Evolutionary conservation across 208 protist species (phyloP).

Genomic region (Leishmania guyanensis): DNA sequence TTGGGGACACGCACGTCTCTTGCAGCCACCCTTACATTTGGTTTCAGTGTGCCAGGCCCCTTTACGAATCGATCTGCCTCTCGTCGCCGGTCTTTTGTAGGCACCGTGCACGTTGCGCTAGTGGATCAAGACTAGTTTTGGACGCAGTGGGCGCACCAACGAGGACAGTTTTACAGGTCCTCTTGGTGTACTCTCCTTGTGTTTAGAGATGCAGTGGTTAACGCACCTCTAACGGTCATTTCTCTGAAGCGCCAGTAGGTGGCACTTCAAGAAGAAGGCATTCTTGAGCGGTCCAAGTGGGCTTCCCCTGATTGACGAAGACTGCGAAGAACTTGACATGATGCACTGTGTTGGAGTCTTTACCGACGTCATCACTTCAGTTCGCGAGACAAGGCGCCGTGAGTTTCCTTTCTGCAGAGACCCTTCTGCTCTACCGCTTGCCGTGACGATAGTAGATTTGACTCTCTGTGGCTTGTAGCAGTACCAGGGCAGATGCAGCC

Average conservation of each 20-base stretch:
- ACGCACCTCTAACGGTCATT: conserved; percentile 13
- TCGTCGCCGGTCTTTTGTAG: background rate
- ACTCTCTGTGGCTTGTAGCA: background rate
- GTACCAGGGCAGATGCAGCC: conserved; percentile 7
- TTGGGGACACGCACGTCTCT: background rate
- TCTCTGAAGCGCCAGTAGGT: conserved; percentile 10
- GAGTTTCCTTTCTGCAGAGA: conserved; percentile 9
- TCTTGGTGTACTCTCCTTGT: background rate
- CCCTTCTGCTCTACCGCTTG: background rate
- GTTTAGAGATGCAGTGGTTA: background rate
- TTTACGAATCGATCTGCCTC: background rate
- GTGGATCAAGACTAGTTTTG: too few species aligned
- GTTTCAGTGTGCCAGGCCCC: background rate
- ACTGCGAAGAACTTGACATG: background rate
- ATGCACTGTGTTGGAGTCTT: conserved; percentile 12
- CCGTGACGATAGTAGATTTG: background rate
- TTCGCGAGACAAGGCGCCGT: conserved; percentile 10
- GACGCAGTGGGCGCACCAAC: background rate
- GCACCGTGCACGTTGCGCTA: background rate
- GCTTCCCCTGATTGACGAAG: conserved; percentile 9
- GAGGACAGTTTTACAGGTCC: background rate
- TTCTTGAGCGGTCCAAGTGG: conserved; percentile 1
- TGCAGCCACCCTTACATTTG: background rate
- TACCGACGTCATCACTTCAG: conserved; percentile 8
- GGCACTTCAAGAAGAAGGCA: conserved; percentile 6